Base-by-base conservation (phyloP, 1,284 basidiomycete species). In the Rhodotorula sp. region DNA sequence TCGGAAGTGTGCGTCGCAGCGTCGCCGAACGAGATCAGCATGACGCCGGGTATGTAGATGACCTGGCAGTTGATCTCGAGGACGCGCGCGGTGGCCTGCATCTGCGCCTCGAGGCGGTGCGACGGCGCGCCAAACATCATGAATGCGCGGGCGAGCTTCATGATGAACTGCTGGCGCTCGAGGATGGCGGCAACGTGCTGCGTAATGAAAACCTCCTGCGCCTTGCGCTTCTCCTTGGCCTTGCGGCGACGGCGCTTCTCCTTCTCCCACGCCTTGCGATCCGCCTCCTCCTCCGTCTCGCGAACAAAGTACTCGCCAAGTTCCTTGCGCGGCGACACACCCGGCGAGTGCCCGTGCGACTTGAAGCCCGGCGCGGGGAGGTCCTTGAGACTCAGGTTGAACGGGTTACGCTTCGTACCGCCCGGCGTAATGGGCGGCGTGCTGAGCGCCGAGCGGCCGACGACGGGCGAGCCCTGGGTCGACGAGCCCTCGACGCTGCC, bases 71-170 rank as follows among this genome's bases (percentile, higher is more conserved):
- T 87, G 77, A 95, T 86, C 78, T 95, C 92, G 57, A 97, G 86
- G 29, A 95, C 92, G 10, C 87, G 87, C 22, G 90, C 92, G 7
- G 93, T 94, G 37, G 90, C 88, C 81, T 91, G 89, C 76, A 96
- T 90, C 81, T 95, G 93, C 12, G 91, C 87, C 79, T 90, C 91
- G 58, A 96, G 86, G 59, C 93, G 88, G 81, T 96, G 92, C 3
- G 89, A 88, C n/a, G 94, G 93, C 4, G 89, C 91, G 53, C 92
- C 92, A 77, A 94, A 96, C 92, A 94, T 94, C 92, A 96, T 95
- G 84, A 97, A 87, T 15, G 92, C 89, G 58, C 93, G 87, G 27
- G 90, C 87, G 53, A 96, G 87, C 84, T 96, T 96, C 80, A 95
- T 84, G 70, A 97, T 85, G 83, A 96, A 96, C 76, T 94, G 90